phyloP scores from a whole-genome alignment of 2,329 filamentous ascomycete species.

The Penicillium polonicum region DNA sequence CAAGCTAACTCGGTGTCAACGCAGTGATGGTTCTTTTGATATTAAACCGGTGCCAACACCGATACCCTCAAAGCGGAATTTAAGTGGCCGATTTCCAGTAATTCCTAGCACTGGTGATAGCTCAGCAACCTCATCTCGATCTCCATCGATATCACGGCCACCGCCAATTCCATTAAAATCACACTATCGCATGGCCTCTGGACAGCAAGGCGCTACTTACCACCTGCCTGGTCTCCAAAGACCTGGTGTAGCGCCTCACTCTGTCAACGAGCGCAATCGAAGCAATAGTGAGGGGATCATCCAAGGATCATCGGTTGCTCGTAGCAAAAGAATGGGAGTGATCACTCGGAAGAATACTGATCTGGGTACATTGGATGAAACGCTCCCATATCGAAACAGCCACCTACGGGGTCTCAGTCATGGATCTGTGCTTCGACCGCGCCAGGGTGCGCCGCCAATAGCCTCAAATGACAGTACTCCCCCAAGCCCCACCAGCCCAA shows the following conservation, averaged over 20 bases:
- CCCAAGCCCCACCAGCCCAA: conserved; percentile 46
- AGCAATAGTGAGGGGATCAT: conserved; percentile 63
- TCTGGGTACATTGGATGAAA: conserved; percentile 54
- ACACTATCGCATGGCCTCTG: conserved; percentile 65
- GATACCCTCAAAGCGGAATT: conserved; percentile 49
- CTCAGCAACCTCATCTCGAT: conserved; percentile 65
- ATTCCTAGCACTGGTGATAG: conserved; percentile 52
- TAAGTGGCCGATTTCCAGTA: conserved; percentile 60
- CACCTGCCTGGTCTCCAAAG: conserved; percentile 56
- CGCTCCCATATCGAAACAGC: conserved; percentile 51
- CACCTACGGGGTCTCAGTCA: conserved; percentile 60
- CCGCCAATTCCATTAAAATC: conserved; percentile 79
- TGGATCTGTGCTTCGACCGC: conserved; percentile 50
- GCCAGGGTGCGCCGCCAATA: conserved; percentile 30
- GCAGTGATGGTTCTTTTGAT: conserved; percentile 70
- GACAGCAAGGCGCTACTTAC: conserved; percentile 36
- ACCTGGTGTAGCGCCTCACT: conserved; percentile 69
- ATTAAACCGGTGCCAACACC: conserved; percentile 69
- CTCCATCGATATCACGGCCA: conserved; percentile 63
- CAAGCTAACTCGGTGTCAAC: conserved; percentile 24
- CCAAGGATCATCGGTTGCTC: conserved; percentile 46
- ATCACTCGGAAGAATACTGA: conserved; percentile 58
- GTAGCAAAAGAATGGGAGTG: conserved; percentile 61
- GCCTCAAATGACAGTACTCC: conserved; percentile 40
- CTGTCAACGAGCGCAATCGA: conserved; percentile 60